Conservation (phyloP, 306 rosid genomes). For the Trichosanthes truncata region DNA sequence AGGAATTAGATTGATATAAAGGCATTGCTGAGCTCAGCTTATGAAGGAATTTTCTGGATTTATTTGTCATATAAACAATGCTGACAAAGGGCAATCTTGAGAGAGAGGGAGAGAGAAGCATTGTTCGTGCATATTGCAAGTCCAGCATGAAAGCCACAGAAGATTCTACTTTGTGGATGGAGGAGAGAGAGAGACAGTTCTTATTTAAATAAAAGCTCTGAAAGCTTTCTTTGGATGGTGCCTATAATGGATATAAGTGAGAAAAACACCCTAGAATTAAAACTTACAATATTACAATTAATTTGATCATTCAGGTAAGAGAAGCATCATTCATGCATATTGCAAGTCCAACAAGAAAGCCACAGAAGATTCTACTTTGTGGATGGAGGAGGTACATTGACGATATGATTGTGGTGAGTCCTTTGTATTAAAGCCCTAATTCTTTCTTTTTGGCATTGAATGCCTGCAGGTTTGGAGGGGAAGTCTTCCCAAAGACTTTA, state of each 20-base stretch:
- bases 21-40: neutral
- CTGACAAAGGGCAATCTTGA: neutral
- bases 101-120: constrained; percentile 21
- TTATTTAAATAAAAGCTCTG: constrained; percentile 5
- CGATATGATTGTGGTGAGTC: constrained; percentile 43
- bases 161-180: constrained; percentile 38
- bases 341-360: constrained; percentile 33
- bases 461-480: constrained; percentile 89
- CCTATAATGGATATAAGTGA: constrained; percentile 23
- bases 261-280: constrained; percentile 19
- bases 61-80: neutral
- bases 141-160: constrained; percentile 36
- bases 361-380: constrained; percentile 41
- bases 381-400: constrained; percentile 52
- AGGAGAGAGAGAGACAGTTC: constrained; percentile 12
- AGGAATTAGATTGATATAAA: neutral
- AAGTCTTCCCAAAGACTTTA: constrained; percentile 69
- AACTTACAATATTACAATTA: constrained; percentile 29
- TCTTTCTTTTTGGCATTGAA: constrained; percentile 23
- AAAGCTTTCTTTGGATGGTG: constrained; percentile 15
- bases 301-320: constrained; percentile 47
- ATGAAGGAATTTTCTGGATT: neutral
- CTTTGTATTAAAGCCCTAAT: constrained; percentile 31
- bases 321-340: constrained; percentile 33
- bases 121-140: constrained; percentile 25